A percentile compares a stretch with the other conserved stretches of the same genome.
Evolutionary conservation across 2,329 filamentous ascomycete species (phyloP).

Genomic region (Metarhizium brunneum): DNA sequence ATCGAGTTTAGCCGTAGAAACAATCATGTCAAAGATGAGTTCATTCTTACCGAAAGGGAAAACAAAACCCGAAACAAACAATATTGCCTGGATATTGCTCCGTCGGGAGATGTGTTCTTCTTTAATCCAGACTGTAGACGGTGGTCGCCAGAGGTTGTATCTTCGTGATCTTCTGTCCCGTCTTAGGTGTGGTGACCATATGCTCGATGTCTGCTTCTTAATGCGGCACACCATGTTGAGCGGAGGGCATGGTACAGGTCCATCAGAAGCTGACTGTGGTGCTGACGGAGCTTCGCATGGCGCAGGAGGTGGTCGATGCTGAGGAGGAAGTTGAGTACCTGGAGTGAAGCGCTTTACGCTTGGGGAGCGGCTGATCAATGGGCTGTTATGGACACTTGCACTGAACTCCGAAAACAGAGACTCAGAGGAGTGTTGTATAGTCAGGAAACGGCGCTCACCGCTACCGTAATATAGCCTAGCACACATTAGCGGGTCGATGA

Average conservation of each 20-base stretch:
- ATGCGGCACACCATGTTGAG: constrained; percentile 18
- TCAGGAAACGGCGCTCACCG: constrained; percentile 47
- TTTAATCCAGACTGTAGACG: constrained; percentile 55
- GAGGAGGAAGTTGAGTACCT: constrained; percentile 26
- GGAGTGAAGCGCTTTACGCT: constrained; percentile 28
- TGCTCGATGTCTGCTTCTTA: constrained; percentile 45
- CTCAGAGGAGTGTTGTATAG: constrained; percentile 32
- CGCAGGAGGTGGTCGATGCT: constrained; percentile 36
- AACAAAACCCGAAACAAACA: constrained; percentile 70
- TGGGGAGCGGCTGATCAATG: constrained; percentile 38
- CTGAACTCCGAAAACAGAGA: constrained; percentile 36
- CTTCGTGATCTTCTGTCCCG: constrained; percentile 49
- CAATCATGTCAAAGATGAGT: not conserved
- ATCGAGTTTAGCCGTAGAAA: constrained; percentile 14
- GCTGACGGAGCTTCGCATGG: constrained; percentile 21
- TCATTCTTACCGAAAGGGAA: constrained; percentile 56
- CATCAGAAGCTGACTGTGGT: not conserved
- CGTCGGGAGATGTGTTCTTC: constrained; percentile 53
- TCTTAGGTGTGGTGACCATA: constrained; percentile 67
- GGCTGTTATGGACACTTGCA: constrained; percentile 37
- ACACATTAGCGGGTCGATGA: not conserved
- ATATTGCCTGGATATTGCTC: constrained; percentile 63
- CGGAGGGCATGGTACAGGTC: constrained; percentile 20
- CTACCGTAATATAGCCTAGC: constrained; percentile 60
- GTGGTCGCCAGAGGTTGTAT: constrained; percentile 64